Evolutionary conservation across 148 eudicot species (phyloP).

Genomic region (Salicornia ramosissima): DNA sequence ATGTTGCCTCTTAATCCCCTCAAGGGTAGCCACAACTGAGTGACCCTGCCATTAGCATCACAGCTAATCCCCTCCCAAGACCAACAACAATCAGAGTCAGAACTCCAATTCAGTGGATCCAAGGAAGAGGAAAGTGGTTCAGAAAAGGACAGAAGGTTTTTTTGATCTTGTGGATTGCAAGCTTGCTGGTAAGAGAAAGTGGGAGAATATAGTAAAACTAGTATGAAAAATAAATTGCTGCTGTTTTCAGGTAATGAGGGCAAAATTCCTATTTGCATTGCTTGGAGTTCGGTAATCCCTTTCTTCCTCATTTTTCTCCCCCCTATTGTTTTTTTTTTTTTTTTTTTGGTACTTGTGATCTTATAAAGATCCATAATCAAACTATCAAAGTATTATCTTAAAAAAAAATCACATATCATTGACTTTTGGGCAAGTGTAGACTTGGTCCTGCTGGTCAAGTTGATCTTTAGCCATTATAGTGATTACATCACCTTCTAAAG

Average conservation of each 20-base stretch:
- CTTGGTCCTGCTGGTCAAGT: too few species aligned
- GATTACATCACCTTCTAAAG: too few species aligned
- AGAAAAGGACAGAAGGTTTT: slow-evolving; percentile 45
- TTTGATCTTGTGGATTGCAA: slow-evolving; percentile 47
- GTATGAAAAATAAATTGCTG: not conserved
- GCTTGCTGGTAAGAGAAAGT: slow-evolving; percentile 32
- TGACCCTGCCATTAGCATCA: slow-evolving; percentile 38
- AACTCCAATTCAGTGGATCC: slow-evolving; percentile 47
- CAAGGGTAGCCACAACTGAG: slow-evolving; percentile 40
- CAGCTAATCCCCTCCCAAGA: slow-evolving; percentile 71
- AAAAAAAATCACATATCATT: too few species aligned
- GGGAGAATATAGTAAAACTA: slow-evolving; percentile 8
- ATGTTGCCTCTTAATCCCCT: slow-evolving; percentile 47
- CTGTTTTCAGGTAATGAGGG: slow-evolving; percentile 1
- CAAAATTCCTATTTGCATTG: not conserved
- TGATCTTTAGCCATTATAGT: too few species aligned
- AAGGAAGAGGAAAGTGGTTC: slow-evolving; percentile 22
- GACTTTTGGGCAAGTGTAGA: too few species aligned
- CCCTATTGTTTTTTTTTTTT: too few species aligned
- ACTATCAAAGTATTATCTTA: too few species aligned
- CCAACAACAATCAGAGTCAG: slow-evolving; percentile 44
- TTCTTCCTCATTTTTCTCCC: not conserved
- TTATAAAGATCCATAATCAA: too few species aligned
- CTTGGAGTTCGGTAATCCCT: not conserved
- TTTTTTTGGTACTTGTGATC: not conserved